Evolutionary conservation across 495 filamentous ascomycete species (phyloP).

Genomic region (Penicillium ucsense): DNA sequence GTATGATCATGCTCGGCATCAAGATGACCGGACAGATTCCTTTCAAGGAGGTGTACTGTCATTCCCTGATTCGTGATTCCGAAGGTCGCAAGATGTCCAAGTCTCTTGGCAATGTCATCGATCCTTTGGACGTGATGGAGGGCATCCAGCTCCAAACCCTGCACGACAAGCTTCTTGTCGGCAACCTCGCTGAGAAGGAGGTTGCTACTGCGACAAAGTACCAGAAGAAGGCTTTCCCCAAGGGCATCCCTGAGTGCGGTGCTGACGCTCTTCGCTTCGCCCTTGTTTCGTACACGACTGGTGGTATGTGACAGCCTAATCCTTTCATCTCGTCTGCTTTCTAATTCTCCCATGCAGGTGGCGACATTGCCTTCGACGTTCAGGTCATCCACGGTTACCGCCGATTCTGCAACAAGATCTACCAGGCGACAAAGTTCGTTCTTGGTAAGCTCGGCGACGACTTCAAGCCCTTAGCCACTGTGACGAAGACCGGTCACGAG

Average conservation of each 20-base stretch:
- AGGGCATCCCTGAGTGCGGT: constrained; percentile 81
- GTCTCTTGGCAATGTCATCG: constrained; percentile 74
- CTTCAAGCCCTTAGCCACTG: constrained; percentile 53
- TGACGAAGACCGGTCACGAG: constrained; percentile 52
- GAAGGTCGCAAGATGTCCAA: constrained; percentile 82
- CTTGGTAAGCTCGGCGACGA: constrained; percentile 45
- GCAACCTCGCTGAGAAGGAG: constrained; percentile 69
- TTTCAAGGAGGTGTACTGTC: constrained; percentile 73
- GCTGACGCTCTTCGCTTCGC: constrained; percentile 78
- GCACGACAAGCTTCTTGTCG: constrained; percentile 57
- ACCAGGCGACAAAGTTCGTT: constrained; percentile 77
- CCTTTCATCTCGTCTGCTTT: constrained; percentile 10
- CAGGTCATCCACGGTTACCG: constrained; percentile 77
- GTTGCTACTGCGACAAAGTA: constrained; percentile 63
- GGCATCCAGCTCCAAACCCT: constrained; percentile 59
- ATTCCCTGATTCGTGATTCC: constrained; percentile 63
- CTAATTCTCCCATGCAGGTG: constrained; percentile 23
- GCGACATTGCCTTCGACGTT: constrained; percentile 78
- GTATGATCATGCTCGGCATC: constrained; percentile 75
- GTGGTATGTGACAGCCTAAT: constrained; percentile 38
- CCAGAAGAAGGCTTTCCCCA: constrained; percentile 67
- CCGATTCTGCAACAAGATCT: constrained; percentile 87
- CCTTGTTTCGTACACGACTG: constrained; percentile 76
- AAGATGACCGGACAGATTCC: constrained; percentile 71
- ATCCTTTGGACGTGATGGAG: constrained; percentile 70